Base-by-base conservation (phyloP, 2,329 filamentous ascomycete species). In the Cladosporium sp. region DNA sequence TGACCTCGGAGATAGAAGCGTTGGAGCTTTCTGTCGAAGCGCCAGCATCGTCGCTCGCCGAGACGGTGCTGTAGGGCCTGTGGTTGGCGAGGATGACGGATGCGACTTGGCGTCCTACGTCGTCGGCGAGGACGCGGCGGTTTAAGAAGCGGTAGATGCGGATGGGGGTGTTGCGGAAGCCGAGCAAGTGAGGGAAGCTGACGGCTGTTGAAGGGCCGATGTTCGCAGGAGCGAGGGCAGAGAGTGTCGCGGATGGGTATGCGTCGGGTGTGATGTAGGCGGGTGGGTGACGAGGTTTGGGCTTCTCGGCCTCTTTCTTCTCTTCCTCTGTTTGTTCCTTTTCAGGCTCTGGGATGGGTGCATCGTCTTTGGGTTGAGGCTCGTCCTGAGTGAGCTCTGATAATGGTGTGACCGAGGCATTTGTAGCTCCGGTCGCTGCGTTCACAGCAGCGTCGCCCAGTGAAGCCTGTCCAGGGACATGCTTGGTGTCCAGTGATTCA, bases 121-220 rank as follows among this genome's bases (percentile, higher is more conserved):
- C 81, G 69, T 99, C 93, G 62, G 93, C 93, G n/a, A 96, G 80
- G 61, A 83, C 77, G 55, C 94, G 88, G 60, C 88, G 87, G 72
- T 88, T 96, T 60, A 99, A 79, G 80, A 92, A 99, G 63, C 94
- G 89, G 69, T 88, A 89, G 60, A 97, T 80, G 60, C 94, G 87
- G 63, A 86, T 88, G 0, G 91, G 89, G 2, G 93, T 97, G 76
- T 94, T 93, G 61, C 89, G 78, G 78, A 99, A 96, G 60, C 94
- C 94, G 28, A 99, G 87, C 58, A 97, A 83, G 71, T 97, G 93
- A 1, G 93, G 93, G 73, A 96, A 89, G 40, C 83, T 79, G 59
- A 99, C 81, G 13, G 88, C 80, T 22, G 82, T 78, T 5, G 88
- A 86, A 42, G 91, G 91, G 36, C 86, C 83, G 68, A 99, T 84